phyloP scores from a whole-genome alignment of 768 basidiomycete genomes.

The Kwoniella newhampshirensis region DNA sequence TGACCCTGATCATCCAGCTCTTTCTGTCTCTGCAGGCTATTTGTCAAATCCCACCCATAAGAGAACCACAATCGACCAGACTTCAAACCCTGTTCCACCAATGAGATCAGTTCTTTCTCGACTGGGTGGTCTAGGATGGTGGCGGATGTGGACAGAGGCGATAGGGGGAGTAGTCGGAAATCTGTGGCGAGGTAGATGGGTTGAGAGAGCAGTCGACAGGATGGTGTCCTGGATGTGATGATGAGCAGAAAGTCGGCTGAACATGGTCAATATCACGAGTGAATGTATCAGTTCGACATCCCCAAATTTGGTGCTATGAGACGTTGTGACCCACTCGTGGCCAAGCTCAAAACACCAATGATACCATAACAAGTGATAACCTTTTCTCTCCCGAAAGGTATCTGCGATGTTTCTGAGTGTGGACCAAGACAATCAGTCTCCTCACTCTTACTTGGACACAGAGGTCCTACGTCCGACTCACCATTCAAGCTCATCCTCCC shows the following conservation, averaged over 20 bases:
- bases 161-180: slow-evolving; percentile 85
- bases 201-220: slow-evolving; percentile 75
- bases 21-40: slow-evolving; percentile 80
- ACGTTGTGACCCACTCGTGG: slow-evolving; percentile 50
- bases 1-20: slow-evolving; percentile 58
- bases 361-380: slow-evolving; percentile 57
- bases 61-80: slow-evolving; percentile 83
- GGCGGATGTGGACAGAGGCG: slow-evolving; percentile 64
- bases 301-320: not conserved
- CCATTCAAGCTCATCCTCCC: slow-evolving; percentile 54
- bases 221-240: slow-evolving; percentile 75
- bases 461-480: slow-evolving; percentile 31
- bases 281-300: not conserved
- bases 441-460: not conserved
- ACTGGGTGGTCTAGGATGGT: slow-evolving; percentile 74
- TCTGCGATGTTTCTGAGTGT: slow-evolving; percentile 18
- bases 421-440: not conserved
- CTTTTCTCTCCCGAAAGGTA: slow-evolving; percentile 50
- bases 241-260: slow-evolving; percentile 91
- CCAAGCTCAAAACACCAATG: slow-evolving; percentile 57
- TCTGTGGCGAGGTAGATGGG: slow-evolving; percentile 86
- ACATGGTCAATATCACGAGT: slow-evolving; percentile 5
- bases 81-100: slow-evolving; percentile 79
- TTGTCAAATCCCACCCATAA: slow-evolving; percentile 86
- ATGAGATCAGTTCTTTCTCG: slow-evolving; percentile 80